These are phyloP conservation scores for Vanrija sp. DNA, from an alignment of 1,284 basidiomycete genomes.

Conservation along the genomic window DNA sequence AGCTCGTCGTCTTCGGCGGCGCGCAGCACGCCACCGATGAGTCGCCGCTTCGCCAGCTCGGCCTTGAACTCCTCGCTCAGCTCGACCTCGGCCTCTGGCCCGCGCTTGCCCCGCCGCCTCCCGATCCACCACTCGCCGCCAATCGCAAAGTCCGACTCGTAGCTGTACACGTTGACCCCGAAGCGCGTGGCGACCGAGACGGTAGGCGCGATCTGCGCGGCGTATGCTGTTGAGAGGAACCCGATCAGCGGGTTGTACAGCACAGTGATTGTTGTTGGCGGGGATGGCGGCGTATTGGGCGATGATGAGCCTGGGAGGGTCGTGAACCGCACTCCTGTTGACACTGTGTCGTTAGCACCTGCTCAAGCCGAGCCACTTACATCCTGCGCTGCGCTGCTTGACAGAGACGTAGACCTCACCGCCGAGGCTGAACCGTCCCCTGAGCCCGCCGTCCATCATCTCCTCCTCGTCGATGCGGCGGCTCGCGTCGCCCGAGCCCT, in stretches of 20 bases:
- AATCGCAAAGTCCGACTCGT: constrained; percentile 91
- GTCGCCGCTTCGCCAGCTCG: constrained; percentile 6
- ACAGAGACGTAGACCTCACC: constrained; percentile 92
- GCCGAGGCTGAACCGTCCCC: constrained; percentile 83
- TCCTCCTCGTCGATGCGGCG: constrained; percentile 74
- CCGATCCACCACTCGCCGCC: constrained; percentile 93
- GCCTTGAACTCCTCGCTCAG: constrained; percentile 7
- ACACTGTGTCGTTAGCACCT: constrained; percentile 60
- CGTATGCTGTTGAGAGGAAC: constrained; percentile 86
- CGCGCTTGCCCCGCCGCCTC: constrained; percentile 29
- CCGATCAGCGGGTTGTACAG: constrained; percentile 96
- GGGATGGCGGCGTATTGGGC: constrained; percentile 55
- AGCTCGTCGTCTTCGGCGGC: constrained; percentile 5
- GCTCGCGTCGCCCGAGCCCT: constrained; percentile 33
- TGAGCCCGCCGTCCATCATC: constrained; percentile 79
- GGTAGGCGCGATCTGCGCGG: constrained; percentile 78
- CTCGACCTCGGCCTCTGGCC: constrained; percentile 7
- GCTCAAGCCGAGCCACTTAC: constrained; percentile 58
- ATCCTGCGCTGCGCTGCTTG: constrained; percentile 86
- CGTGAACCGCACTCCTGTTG: constrained; percentile 87
- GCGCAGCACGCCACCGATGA: constrained; percentile 12
- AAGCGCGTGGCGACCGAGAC: constrained; percentile 87
- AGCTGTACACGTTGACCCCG: constrained; percentile 95
- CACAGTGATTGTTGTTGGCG: constrained; percentile 90
- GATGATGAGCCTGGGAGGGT: constrained; percentile 42